Evolutionary conservation across 768 basidiomycete species (phyloP), one percentile per base, ranked within the genome.

Genomic region (Filobasidium wieringae): DNA sequence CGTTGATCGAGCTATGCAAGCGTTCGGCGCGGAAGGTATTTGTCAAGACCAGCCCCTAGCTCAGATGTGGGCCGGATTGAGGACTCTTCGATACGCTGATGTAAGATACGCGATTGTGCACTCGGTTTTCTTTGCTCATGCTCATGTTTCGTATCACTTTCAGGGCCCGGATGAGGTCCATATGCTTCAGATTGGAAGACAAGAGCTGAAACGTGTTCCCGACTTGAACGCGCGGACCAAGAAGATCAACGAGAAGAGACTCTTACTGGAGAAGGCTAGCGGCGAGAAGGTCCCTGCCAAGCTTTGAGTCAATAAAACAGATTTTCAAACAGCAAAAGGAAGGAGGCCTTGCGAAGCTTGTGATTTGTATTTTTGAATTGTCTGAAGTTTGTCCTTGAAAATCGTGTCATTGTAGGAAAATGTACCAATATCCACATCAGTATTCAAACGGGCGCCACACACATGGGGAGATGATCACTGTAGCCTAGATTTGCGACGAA

Each of bases 21-120:
- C 87, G 0, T 90, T 86, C 66, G 95, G 95, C 53, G 95, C 91
- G n/a, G 93, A 96, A 74, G 95, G 95, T 32, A 76, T 99, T 43
- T 87, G 81, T 24, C 89, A 95, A 75, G 93, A 97, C 66, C 84
- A 84, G 33, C 81, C 82, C 22, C 80, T 99, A 32, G 90, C 93
- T 0, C 68, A 73, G 51, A 79, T 80, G 59, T 96, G 83, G 79
- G 86, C 88, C 27, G 80, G 80, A 8, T 71, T 96, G 63, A 80
- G 95, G 54, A 95, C 92, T 0, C 79, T 99, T 24, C 82, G 93
- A 59, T 74, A 72, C 58, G 77, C 77, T 55, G 76, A 78, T 64
- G 76, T 72, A 39, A 67, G 67, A 63, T 4, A 5, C 8, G 31
- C 2, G 32, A 9, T 37, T 27, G 0, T 30, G 26, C 4, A 17